Evolutionary conservation across 148 eudicot species (phyloP).

Genomic region (Dysphania ambrosioides): DNA sequence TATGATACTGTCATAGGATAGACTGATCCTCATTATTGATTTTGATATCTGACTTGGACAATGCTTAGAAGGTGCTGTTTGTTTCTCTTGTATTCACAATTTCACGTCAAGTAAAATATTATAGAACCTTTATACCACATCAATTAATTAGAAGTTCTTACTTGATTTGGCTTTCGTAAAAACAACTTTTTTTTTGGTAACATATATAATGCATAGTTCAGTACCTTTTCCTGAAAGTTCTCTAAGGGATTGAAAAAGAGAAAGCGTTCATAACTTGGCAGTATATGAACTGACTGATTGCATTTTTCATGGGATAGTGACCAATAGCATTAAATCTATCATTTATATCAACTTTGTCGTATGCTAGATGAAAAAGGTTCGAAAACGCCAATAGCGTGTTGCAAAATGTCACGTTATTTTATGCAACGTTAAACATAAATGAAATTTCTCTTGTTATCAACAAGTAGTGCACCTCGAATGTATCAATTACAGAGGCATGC

Average conservation of each 20-base stretch:
- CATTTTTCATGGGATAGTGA: constrained; percentile 19
- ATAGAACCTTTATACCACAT: neutral
- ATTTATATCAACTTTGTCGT: constrained; percentile 20
- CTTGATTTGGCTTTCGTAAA: neutral
- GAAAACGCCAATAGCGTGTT: constrained; percentile 18
- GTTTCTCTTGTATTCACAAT: neutral
- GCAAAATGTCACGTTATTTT: constrained; percentile 9
- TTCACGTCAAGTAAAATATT: neutral
- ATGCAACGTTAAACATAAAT: constrained; percentile 1
- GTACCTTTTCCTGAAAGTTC: neutral
- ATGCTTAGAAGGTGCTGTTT: neutral
- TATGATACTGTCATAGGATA: neutral
- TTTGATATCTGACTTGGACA: neutral
- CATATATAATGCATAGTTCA: neutral
- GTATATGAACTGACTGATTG: constrained; percentile 10
- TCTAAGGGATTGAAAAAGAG: constrained; percentile 4
- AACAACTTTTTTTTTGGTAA: neutral
- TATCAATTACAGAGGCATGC: constrained; percentile 7
- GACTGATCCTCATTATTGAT: neutral
- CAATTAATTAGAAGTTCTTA: constrained; percentile 3
- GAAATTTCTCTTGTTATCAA: constrained; percentile 22
- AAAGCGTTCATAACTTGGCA: constrained; percentile 6
- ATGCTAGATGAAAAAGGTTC: constrained; percentile 5
- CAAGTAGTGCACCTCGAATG: constrained; percentile 4
- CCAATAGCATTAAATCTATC: constrained; percentile 13